Evolutionary conservation across 1,284 basidiomycete species (phyloP).

Genomic region (Ceratobasidium sp.): DNA sequence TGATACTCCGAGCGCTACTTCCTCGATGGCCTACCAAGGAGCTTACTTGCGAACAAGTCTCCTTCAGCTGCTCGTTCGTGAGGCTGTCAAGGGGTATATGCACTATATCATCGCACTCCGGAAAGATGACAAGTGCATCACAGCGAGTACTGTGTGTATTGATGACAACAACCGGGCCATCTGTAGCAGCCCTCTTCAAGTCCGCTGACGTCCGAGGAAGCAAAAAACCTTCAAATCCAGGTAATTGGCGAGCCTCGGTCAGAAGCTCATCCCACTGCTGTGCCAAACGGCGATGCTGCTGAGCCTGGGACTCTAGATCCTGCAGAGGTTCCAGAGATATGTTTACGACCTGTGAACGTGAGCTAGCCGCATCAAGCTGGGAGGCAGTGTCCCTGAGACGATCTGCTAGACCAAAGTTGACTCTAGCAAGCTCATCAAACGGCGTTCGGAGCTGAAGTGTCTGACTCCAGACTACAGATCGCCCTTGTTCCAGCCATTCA

Average conservation of each 20-base stretch:
- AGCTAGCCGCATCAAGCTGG: conserved; percentile 17
- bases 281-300: conserved; percentile 22
- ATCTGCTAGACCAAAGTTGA: background rate
- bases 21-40: background rate
- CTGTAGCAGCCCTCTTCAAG: conserved; percentile 22
- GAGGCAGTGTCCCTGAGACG: background rate
- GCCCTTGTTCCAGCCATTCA: no score
- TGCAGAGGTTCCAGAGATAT: no score
- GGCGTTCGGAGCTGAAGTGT: no score
- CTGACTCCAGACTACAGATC: no score
- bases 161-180: conserved; percentile 46
- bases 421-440: no score
- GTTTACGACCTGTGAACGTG: background rate
- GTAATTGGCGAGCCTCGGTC: conserved; percentile 28
- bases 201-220: background rate
- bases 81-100: conserved; percentile 35
- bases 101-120: background rate
- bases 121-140: background rate
- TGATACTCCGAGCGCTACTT: background rate
- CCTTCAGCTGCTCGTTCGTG: background rate
- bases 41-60: background rate
- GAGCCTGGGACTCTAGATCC: background rate
- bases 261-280: conserved; percentile 35
- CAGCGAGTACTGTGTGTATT: conserved; percentile 30
- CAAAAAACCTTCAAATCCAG: background rate